Evolutionary conservation across 106 monocot species (phyloP).

Genomic region (Triglochin maritima): DNA sequence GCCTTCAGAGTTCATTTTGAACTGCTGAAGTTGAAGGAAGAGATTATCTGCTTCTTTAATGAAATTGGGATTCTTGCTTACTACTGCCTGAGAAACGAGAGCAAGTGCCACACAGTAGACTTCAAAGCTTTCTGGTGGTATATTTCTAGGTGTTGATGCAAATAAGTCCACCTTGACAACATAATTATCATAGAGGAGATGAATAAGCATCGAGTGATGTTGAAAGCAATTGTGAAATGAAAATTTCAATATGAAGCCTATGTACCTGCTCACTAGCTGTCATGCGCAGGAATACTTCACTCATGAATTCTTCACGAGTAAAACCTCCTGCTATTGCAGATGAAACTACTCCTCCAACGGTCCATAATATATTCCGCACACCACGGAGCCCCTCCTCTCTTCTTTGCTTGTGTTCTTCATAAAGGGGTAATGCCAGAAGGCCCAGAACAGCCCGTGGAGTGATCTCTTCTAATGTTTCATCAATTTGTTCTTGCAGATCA

Average conservation of each 20-base stretch:
- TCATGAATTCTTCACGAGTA: slow-evolving; percentile 78
- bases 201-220: background rate
- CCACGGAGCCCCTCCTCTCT: slow-evolving; percentile 71
- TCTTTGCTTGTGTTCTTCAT: slow-evolving; percentile 46
- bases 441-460: slow-evolving; percentile 70
- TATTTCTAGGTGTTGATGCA: slow-evolving; percentile 62
- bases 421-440: slow-evolving; percentile 77
- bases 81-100: slow-evolving; percentile 64
- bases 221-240: no score
- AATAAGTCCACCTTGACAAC: slow-evolving; percentile 71
- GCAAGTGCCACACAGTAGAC: slow-evolving; percentile 79
- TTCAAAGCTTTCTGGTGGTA: slow-evolving; percentile 85
- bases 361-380: slow-evolving; percentile 76
- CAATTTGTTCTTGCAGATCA: slow-evolving; percentile 67
- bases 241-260: no score
- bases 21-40: slow-evolving; percentile 73
- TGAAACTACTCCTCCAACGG: slow-evolving; percentile 69
- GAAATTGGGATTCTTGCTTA: slow-evolving; percentile 55
- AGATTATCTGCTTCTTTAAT: slow-evolving; percentile 61
- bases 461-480: slow-evolving; percentile 91
- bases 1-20: slow-evolving; percentile 21
- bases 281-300: slow-evolving; percentile 68
- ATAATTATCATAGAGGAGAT: background rate
- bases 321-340: slow-evolving; percentile 77
- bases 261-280: slow-evolving; percentile 82